Base-by-base conservation (phyloP, 306 rosid genomes). In the Begonia loranthoides region DNA sequence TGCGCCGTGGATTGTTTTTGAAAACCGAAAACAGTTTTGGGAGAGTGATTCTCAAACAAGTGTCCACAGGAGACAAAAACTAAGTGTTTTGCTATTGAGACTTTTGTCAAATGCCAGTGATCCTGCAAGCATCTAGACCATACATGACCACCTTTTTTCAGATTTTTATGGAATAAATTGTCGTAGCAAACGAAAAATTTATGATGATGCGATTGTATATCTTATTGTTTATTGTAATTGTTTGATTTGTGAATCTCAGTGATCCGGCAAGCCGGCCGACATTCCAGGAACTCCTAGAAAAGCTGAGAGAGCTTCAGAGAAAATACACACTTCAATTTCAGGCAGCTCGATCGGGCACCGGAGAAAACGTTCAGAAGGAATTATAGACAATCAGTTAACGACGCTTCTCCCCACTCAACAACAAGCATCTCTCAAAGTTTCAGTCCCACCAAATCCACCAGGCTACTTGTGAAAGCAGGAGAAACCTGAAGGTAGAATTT, bases 201-300 rank as follows among this genome's bases (percentile, higher is more conserved):
- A 17, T 28, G 36, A 28, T 28, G 36, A 28, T 28, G 8, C 3
- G 0, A 28, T 28, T 4, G 36, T 28, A 4, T 28, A 28, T 28
- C 36, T 0, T 28, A 12, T 17, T 6, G 14, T 21, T 19, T 10
- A 9, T 17, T 12, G 3, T 51, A 9, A 3, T 51, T 7, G 12
- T 22, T 56, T 4, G 13, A 13, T 57, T 24, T 34, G 62, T 68
- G 53, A 16, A 52, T 49, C 59, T 60, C 87, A 92, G 99, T 52
- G 94, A 87, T 63, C 81, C 99, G 39, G 59, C 93, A 43, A 14
- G 50, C 66, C 74, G 99, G 46, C 93, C 99, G 53, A 69, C 96
- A 36, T 92, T 92, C 56, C 96, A 76, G 57, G 94, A 73, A 66
- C 75, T 92, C 67, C 73, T 87, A 41, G 94, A 83, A 55, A 79